A percentile compares a stretch with the other conserved stretches of the same genome.
phyloP scores from a whole-genome alignment of 1,139 yeast genomes.

The Saccharomyces hybrid region DNA sequence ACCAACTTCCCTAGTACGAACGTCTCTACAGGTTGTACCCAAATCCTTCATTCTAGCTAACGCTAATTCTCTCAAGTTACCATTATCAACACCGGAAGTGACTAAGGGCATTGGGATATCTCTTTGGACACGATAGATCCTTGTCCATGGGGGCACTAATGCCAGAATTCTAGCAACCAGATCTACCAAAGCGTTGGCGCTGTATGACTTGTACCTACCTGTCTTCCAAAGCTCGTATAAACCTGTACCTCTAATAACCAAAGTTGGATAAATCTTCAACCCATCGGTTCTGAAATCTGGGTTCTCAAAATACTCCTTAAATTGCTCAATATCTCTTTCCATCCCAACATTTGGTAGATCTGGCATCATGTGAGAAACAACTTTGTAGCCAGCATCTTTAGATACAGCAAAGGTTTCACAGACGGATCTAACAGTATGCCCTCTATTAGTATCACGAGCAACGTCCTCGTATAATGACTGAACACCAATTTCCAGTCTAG shows the following conservation, averaged over 20 bases:
- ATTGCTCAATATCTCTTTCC: slow-evolving; percentile 96
- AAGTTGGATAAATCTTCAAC: slow-evolving; percentile 89
- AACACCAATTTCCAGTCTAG: slow-evolving; percentile 93
- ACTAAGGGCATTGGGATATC: slow-evolving; percentile 99
- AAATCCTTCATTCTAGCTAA: slow-evolving; percentile 96
- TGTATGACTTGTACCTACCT: slow-evolving; percentile 88
- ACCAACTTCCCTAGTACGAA: slow-evolving; percentile 98
- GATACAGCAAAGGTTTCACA: slow-evolving; percentile 94
- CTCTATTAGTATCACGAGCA: slow-evolving; percentile 96
- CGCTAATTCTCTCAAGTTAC: slow-evolving; percentile 90
- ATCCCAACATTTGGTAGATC: slow-evolving; percentile 97
- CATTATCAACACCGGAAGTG: slow-evolving; percentile 96
- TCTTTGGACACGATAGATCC: slow-evolving; percentile 96
- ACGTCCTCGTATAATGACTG: slow-evolving; percentile 97
- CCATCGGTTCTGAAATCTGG: slow-evolving; percentile 98
- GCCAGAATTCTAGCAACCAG: slow-evolving; percentile 93
- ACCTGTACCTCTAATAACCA: slow-evolving; percentile 97
- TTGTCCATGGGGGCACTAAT: slow-evolving; percentile 97
- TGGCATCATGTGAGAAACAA: slow-evolving; percentile 99
- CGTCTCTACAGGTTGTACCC: slow-evolving; percentile 93
- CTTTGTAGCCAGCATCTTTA: slow-evolving; percentile 96
- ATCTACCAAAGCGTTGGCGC: slow-evolving; percentile 90
- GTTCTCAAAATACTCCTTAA: slow-evolving; percentile 90
- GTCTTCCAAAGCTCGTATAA: slow-evolving; percentile 94
- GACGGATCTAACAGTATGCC: slow-evolving; percentile 93